Evolutionary conservation across 108 stramenopile genomes (phyloP).

Genomic region (Cyclotella sp.): DNA sequence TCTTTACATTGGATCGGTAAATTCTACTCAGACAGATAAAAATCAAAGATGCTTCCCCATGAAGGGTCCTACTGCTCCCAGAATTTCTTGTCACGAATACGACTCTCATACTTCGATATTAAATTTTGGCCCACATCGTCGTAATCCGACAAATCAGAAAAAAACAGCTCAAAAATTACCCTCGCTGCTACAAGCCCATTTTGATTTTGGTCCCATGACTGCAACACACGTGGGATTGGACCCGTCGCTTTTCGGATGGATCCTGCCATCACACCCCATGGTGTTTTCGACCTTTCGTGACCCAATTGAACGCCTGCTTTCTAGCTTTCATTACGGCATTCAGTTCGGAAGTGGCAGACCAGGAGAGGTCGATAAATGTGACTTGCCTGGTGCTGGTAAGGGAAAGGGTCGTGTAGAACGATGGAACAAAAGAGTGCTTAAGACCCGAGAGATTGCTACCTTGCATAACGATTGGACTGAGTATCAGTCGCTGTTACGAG

Average conservation of each 20-base stretch:
- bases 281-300: conserved; percentile 35
- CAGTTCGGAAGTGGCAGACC: conserved; percentile 18
- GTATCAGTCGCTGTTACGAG: conserved; percentile 21
- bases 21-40: neutral
- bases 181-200: neutral
- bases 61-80: neutral
- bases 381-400: neutral
- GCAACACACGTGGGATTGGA: conserved; percentile 32
- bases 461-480: conserved; percentile 7
- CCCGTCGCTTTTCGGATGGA: conserved; percentile 20
- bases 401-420: neutral
- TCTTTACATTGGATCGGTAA: conserved; percentile 3
- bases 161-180: neutral
- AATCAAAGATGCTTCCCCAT: conserved; percentile 13
- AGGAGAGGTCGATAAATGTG: conserved; percentile 18
- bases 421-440: neutral
- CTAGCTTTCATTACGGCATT: conserved; percentile 36
- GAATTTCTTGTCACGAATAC: conserved; percentile 29
- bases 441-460: conserved; percentile 10
- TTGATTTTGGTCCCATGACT: conserved; percentile 7
- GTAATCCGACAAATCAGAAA: neutral
- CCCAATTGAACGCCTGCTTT: conserved; percentile 17
- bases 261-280: conserved; percentile 29
- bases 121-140: conserved; percentile 33
- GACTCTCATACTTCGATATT: conserved; percentile 21